These are phyloP conservation scores for Mayamaea pseudoterrestris DNA, from an alignment of 108 stramenopile species.

Conservation along the genomic window DNA sequence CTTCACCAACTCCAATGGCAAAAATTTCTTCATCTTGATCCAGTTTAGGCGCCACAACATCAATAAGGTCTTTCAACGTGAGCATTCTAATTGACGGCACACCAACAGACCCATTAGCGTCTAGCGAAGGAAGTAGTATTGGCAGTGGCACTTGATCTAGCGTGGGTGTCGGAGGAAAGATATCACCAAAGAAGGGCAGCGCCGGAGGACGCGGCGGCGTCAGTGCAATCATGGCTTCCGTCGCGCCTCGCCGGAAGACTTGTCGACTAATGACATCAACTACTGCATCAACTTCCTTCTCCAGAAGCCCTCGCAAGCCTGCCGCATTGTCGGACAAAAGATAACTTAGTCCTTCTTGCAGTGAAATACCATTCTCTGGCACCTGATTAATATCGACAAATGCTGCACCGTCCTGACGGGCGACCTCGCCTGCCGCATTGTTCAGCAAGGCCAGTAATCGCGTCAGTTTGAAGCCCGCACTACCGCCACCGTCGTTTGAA, in stretches of 20 bases:
- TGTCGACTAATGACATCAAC: slow-evolving; percentile 72
- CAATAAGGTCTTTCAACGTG: slow-evolving; percentile 51
- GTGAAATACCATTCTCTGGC: slow-evolving; percentile 60
- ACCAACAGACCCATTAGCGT: slow-evolving; percentile 9
- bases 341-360: slow-evolving; percentile 56
- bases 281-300: slow-evolving; percentile 63
- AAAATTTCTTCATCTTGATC: slow-evolving; percentile 75
- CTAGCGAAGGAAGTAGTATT: slow-evolving; percentile 33
- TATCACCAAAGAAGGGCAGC: slow-evolving; percentile 57
- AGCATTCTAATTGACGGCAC: slow-evolving; percentile 23
- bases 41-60: slow-evolving; percentile 65
- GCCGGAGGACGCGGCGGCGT: slow-evolving; percentile 56
- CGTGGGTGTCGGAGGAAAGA: slow-evolving; percentile 53
- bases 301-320: slow-evolving; percentile 57
- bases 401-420: slow-evolving; percentile 55
- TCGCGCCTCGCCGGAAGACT: slow-evolving; percentile 50
- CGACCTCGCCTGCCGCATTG: slow-evolving; percentile 65
- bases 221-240: slow-evolving; percentile 51
- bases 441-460: slow-evolving; percentile 69
- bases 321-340: slow-evolving; percentile 59
- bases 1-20: slow-evolving; percentile 68
- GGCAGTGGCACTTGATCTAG: slow-evolving; percentile 64
- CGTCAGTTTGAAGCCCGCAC: slow-evolving; percentile 46
- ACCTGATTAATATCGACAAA: slow-evolving; percentile 82
- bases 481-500: slow-evolving; percentile 27